Percentiles rank a stretch among this genome's conserved stretches.
phyloP scores from a whole-genome alignment of 371 early-diverging fungal genomes.

The Chytridium lagenaria region DNA sequence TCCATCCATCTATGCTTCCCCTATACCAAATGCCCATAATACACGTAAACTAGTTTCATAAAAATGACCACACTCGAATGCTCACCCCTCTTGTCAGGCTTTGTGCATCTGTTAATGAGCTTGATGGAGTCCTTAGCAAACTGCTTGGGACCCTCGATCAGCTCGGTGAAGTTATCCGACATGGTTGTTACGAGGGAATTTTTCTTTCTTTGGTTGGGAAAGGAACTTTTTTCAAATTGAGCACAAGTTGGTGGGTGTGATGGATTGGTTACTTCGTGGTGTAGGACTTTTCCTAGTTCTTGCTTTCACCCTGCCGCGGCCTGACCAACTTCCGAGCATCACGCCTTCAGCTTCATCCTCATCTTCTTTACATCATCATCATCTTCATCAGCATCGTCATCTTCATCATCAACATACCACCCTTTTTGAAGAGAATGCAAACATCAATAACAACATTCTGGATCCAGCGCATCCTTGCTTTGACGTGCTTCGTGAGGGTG shows the following conservation, averaged over 20 bases:
- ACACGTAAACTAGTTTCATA: no score
- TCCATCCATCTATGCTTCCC: neutral
- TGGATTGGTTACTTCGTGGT: neutral
- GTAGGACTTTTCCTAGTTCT: neutral
- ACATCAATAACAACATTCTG: neutral
- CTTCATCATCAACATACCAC: no score
- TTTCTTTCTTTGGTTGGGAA: neutral
- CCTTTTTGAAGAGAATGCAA: no score
- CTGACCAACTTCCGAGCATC: no score
- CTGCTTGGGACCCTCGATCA: slow-evolving; percentile 86
- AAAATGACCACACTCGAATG: neutral
- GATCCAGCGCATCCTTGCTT: neutral
- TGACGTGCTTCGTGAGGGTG: neutral
- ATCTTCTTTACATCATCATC: no score
- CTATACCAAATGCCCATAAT: neutral
- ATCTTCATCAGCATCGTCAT: no score
- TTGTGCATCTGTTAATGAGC: slow-evolving; percentile 93
- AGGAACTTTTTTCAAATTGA: no score
- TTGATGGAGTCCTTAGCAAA: slow-evolving; percentile 89
- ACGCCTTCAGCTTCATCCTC: no score
- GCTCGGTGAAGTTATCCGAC: slow-evolving; percentile 49
- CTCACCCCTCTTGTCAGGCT: slow-evolving; percentile 93
- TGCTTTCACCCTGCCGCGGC: no score
- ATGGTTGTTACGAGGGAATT: neutral
- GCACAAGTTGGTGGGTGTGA: no score